A percentile compares a stretch with the other conserved stretches of the same genome.
phyloP scores from a whole-genome alignment of 179 eudicot species.

The Vitellaria paradoxa region DNA sequence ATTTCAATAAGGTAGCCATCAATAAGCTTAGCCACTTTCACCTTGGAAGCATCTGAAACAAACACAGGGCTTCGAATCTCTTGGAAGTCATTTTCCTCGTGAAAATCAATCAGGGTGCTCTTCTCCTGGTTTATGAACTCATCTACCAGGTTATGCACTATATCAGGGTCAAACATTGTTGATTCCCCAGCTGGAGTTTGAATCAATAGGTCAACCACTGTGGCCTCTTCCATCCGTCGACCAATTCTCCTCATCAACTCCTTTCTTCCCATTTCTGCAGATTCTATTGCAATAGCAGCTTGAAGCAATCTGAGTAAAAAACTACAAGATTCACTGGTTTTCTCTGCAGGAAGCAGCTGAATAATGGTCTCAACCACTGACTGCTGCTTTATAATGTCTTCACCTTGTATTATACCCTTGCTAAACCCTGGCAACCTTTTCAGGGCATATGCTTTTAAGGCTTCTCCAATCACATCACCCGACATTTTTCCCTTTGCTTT shows the following conservation, averaged over 20 bases:
- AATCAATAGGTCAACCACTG: conserved; percentile 52
- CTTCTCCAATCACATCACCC: conserved; percentile 52
- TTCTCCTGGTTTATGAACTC: conserved; percentile 56
- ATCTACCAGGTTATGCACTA: conserved; percentile 49
- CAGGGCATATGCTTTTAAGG: conserved; percentile 46
- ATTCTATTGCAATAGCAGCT: conserved; percentile 42
- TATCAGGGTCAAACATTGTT: conserved; percentile 44
- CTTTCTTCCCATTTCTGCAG: conserved; percentile 44
- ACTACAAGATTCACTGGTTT: conserved; percentile 53
- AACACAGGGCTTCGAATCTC: conserved; percentile 29
- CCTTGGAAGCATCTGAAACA: conserved; percentile 51
- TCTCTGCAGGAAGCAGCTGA: conserved; percentile 46
- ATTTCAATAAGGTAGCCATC: conserved; percentile 69
- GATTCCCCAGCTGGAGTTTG: conserved; percentile 46
- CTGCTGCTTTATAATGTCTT: conserved; percentile 38
- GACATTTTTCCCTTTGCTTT: conserved; percentile 47
- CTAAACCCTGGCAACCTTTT: conserved; percentile 55
- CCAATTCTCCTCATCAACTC: conserved; percentile 52
- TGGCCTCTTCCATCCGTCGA: conserved; percentile 61
- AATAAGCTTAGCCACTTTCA: conserved; percentile 60
- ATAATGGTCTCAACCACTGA: conserved; percentile 53
- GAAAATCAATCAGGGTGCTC: conserved; percentile 18
- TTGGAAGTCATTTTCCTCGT: conserved; percentile 35
- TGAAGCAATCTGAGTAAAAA: conserved; percentile 56
- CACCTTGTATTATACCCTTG: conserved; percentile 47